Evolutionary conservation across 192 early-diverging fungal genomes (phyloP), one percentile per base, ranked within the genome.

Genomic region (Rhizophagus prolifer): DNA sequence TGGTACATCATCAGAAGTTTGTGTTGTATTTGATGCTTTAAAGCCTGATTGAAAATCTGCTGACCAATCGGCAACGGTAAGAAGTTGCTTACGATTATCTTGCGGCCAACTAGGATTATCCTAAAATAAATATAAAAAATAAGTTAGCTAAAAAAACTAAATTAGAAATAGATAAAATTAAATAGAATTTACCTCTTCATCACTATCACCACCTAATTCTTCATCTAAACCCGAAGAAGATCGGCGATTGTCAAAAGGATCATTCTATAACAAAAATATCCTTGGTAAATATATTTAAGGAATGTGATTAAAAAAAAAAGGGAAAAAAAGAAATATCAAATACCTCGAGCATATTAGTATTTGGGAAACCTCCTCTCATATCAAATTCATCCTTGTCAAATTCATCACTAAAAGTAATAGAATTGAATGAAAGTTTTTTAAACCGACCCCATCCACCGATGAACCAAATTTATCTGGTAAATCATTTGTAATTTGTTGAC

Each of bases 401-500:
- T 2, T 81, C 77, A 23, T 78, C 78, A 59, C 72, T 74, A 34
- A 47, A 9, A 26, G 14, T 23, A 46, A 6, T 14, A 34, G 12
- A 69, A 12, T 9, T 6, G 5, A 28, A 23, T 28, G 31, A 31
- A 31, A 3, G n/a, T n/a, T n/a, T n/a, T n/a, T n/a, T 25, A 59
- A 60, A 62, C 75, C 41, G 58, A 85, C 86, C 81, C 82, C n/a
- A 84, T 83, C 90, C 87, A 90, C 58, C 81, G 87, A 88, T 14
- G 86, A 88, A 31, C 86, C 84, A 79, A 92, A 90, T 76, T 90
- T 86, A 75, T 93, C 90, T 19, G 92, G 90, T 41, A 91, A 81
- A 65, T 93, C 91, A 30, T 85, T 88, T 14, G 91, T 89, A 36
- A 93, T 86, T 59, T 92, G 88, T 70, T 92, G 91, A 72, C 87